Evolutionary conservation across 2,329 filamentous ascomycete genomes (phyloP).

Genomic region (Aspergillus pseudonomiae): DNA sequence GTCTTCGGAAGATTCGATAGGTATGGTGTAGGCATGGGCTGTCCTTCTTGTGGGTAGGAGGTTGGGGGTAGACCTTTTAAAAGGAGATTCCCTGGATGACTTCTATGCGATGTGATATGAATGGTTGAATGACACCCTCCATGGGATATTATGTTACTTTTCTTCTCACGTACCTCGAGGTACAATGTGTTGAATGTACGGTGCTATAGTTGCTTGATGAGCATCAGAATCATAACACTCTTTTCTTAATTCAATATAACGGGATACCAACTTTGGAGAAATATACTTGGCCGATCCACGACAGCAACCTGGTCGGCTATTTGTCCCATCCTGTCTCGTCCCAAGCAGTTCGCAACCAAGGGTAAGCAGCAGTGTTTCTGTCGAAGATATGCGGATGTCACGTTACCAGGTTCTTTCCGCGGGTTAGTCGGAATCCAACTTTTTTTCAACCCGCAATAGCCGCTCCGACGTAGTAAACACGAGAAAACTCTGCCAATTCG

Average conservation of each 20-base stretch:
- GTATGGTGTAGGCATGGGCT: not conserved
- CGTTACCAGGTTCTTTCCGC: not conserved
- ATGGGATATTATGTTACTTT: not conserved
- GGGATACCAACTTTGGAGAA: not conserved
- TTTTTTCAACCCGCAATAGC: not conserved
- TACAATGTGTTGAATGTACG: not conserved
- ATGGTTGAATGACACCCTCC: not conserved
- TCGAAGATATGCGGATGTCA: not conserved
- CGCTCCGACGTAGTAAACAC: not conserved
- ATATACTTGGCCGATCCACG: not conserved
- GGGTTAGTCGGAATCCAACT: not conserved
- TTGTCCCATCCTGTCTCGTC: not conserved
- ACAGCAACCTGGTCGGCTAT: not conserved
- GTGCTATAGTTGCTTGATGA: not conserved
- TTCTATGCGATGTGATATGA: not conserved
- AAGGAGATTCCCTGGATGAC: not conserved
- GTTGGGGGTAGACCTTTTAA: not conserved
- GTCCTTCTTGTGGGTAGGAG: not conserved
- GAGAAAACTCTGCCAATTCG: not conserved
- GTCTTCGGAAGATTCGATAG: conserved; percentile 12
- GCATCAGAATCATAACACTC: not conserved
- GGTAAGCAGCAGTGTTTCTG: not conserved
- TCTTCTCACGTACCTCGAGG: not conserved
- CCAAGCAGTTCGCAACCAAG: not conserved
- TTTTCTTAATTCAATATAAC: not conserved